Conservation (phyloP, 1,284 basidiomycete species). For the Austroboletus niveus region DNA sequence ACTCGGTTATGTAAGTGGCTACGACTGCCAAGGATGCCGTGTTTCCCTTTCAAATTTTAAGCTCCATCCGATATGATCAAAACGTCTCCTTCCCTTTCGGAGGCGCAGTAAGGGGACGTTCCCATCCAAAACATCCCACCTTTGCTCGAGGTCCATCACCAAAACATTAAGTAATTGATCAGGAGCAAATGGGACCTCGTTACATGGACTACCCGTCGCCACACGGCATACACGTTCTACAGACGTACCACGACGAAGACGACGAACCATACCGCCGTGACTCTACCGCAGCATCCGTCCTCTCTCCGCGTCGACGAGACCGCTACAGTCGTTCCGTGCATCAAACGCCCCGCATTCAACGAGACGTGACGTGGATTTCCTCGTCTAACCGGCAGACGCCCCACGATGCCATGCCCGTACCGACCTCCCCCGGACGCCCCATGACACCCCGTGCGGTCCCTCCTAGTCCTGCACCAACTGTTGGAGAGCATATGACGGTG, state of each 20-base stretch:
- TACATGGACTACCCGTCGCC: constrained; percentile 19
- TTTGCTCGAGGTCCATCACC: too few species aligned
- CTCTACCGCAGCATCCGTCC: neutral
- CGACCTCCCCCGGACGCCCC: constrained; percentile 1
- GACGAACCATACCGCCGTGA: constrained; percentile 12
- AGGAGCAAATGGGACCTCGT: too few species aligned
- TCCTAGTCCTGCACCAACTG: constrained; percentile 21
- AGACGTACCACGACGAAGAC: constrained; percentile 7
- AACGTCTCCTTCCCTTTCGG: too few species aligned
- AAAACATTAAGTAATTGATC: too few species aligned
- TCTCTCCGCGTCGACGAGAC: constrained; percentile 8
- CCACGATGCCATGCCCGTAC: constrained; percentile 3
- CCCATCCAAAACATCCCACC: too few species aligned
- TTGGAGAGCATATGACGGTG: constrained; percentile 29
- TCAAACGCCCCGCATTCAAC: constrained; percentile 18
- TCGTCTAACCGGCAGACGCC: constrained; percentile 14
- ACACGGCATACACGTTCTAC: constrained; percentile 24
- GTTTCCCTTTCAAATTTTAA: too few species aligned
- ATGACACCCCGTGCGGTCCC: constrained; percentile 4
- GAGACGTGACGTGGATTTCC: constrained; percentile 26
- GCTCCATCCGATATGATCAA: too few species aligned
- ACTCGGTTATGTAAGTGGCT: too few species aligned
- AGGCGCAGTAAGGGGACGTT: too few species aligned
- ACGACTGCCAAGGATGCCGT: too few species aligned
- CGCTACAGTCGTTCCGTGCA: constrained; percentile 20